A percentile compares a stretch with the other conserved stretches of the same genome.
Conservation (phyloP, 345 rosid genomes). For the Brassica rapa region DNA sequence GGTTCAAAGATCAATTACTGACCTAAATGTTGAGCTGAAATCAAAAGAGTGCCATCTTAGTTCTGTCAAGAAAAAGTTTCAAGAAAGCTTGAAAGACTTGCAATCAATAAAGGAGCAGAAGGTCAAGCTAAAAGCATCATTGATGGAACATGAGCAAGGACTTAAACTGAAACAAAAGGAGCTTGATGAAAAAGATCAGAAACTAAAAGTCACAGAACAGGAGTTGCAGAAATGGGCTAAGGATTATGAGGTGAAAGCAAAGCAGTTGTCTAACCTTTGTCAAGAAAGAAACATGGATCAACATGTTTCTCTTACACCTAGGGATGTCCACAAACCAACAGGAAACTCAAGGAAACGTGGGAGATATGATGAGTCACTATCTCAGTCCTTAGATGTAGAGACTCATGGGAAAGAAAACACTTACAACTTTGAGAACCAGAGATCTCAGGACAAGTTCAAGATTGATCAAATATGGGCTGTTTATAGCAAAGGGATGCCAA, state of each 20-base stretch:
- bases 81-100: slow-evolving; percentile 29
- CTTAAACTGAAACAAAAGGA: slow-evolving; percentile 37
- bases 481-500: slow-evolving; percentile 49
- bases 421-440: slow-evolving; percentile 44
- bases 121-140: slow-evolving; percentile 28
- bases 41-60: neutral
- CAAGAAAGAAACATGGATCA: slow-evolving; percentile 26
- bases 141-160: slow-evolving; percentile 21
- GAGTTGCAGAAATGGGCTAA: slow-evolving; percentile 19
- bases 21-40: slow-evolving; percentile 26
- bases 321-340: neutral
- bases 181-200: slow-evolving; percentile 21
- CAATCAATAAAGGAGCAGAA: slow-evolving; percentile 29
- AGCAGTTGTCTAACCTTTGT: slow-evolving; percentile 10
- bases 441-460: slow-evolving; percentile 47
- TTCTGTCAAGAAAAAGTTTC: slow-evolving; percentile 13
- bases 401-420: slow-evolving; percentile 23
- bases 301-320: slow-evolving; percentile 22
- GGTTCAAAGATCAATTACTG: slow-evolving; percentile 26
- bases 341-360: slow-evolving; percentile 22
- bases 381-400: slow-evolving; percentile 30
- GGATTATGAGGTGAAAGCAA: slow-evolving; percentile 32
- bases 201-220: slow-evolving; percentile 5
- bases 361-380: slow-evolving; percentile 30
- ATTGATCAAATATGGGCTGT: slow-evolving; percentile 56